Evolutionary conservation across 257 asterid species (phyloP).

Genomic region (Fraxinus cuspidata): DNA sequence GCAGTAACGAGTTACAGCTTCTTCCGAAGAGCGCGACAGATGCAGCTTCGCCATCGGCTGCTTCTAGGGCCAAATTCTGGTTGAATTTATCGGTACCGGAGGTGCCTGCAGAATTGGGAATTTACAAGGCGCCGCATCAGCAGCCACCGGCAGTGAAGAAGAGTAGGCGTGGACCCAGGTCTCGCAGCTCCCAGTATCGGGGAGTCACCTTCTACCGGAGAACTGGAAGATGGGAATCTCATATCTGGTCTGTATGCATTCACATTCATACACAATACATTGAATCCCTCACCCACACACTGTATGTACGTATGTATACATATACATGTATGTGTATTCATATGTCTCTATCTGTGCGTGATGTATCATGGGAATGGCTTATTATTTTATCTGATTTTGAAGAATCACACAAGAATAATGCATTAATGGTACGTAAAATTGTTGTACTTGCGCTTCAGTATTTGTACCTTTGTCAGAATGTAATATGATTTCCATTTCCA

Average conservation of each 20-base stretch:
- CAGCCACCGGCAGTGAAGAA: slow-evolving; percentile 59
- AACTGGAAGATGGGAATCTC: slow-evolving; percentile 98
- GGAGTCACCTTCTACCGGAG: slow-evolving; percentile 95
- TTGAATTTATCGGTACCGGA: slow-evolving; percentile 64
- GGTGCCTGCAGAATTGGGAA: slow-evolving; percentile 36
- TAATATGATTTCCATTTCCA: neutral
- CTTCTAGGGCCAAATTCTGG: slow-evolving; percentile 49
- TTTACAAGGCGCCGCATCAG: slow-evolving; percentile 26
- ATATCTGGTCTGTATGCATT: slow-evolving; percentile 64
- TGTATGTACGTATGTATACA: neutral
- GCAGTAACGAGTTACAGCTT: slow-evolving; percentile 52
- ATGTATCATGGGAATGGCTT: neutral
- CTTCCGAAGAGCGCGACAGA: slow-evolving; percentile 42
- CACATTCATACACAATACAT: neutral
- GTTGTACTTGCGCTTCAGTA: neutral
- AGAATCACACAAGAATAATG: neutral
- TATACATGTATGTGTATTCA: slow-evolving; percentile 25
- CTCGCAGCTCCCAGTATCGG: slow-evolving; percentile 90
- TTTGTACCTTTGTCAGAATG: slow-evolving; percentile 6
- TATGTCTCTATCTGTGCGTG: slow-evolving; percentile 2
- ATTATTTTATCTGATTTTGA: neutral
- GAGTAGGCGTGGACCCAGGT: slow-evolving; percentile 96
- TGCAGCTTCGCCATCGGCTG: slow-evolving; percentile 16
- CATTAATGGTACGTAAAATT: neutral
- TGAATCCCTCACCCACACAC: neutral